phyloP scores from a whole-genome alignment of 306 rosid genomes.

The Ormosia semicastrata region DNA sequence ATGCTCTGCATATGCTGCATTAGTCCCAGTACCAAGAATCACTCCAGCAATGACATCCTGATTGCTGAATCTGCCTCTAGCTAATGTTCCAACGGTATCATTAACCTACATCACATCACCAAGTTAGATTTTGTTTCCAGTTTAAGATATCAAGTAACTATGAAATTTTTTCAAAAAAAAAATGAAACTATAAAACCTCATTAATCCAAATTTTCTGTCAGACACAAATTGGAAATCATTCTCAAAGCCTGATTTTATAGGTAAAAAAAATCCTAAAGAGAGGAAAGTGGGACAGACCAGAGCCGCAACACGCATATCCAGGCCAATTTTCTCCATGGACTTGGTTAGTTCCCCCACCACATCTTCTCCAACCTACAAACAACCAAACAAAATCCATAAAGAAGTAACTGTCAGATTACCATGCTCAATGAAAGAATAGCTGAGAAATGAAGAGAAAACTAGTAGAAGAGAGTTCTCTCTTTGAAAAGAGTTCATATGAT shows the following conservation, averaged over 20 bases:
- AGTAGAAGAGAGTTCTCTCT: not conserved
- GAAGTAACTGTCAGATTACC: not conserved
- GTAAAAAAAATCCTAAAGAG: not conserved
- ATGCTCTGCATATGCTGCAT: constrained; percentile 90
- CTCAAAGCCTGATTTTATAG: not conserved
- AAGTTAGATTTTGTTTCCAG: constrained; percentile 29
- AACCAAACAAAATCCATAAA: constrained; percentile 26
- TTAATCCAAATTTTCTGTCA: not conserved
- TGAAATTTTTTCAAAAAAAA: not conserved
- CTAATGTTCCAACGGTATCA: constrained; percentile 94
- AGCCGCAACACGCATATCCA: constrained; percentile 92
- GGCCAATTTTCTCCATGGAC: constrained; percentile 72
- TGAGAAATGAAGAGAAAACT: not conserved
- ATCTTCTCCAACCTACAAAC: constrained; percentile 87
- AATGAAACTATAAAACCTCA: not conserved
- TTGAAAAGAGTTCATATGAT: not conserved
- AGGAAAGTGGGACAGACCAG: constrained; percentile 55
- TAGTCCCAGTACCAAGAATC: constrained; percentile 98
- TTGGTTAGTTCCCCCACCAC: constrained; percentile 77
- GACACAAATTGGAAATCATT: constrained; percentile 13
- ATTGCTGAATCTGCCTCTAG: constrained; percentile 75
- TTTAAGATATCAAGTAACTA: not conserved
- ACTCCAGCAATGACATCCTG: constrained; percentile 84
- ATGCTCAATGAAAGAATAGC: not conserved
- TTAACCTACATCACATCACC: constrained; percentile 64